Percentiles rank a stretch among this genome's conserved stretches.
Evolutionary conservation across 306 rosid species (phyloP).

Genomic region (Pyrus communis): DNA sequence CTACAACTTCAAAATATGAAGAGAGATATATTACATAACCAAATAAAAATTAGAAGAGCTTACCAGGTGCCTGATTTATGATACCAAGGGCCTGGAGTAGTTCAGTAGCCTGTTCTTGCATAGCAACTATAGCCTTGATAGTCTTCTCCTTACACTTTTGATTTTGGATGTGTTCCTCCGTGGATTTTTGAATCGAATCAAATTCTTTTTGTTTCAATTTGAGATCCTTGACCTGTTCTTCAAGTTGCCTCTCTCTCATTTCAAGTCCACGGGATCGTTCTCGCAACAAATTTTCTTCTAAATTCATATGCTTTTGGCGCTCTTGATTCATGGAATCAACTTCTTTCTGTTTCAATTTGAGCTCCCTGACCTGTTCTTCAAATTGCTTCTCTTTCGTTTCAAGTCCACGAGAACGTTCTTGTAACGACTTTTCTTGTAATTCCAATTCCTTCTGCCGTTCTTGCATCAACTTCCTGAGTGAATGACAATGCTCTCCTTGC

Average conservation of each 20-base stretch:
- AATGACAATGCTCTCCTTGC: conserved; percentile 6
- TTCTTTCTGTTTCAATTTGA: too few relatives aligned
- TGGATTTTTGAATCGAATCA: not conserved
- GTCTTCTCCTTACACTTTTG: not conserved
- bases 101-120: conserved; percentile 21
- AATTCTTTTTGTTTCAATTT: conserved; percentile 10
- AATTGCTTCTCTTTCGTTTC: not conserved
- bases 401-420: conserved; percentile 5
- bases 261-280: too few relatives aligned
- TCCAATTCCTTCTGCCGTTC: conserved; percentile 12
- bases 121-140: conserved; percentile 23
- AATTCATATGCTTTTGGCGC: too few relatives aligned
- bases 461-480: conserved; percentile 1
- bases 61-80: conserved; percentile 20
- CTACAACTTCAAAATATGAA: not conserved
- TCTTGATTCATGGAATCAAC: too few relatives aligned
- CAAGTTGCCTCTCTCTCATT: too few relatives aligned
- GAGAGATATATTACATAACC: not conserved
- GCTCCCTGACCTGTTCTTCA: too few relatives aligned
- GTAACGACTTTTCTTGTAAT: not conserved
- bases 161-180: not conserved
- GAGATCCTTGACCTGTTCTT: not conserved
- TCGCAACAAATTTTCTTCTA: too few relatives aligned
- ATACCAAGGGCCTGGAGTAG: conserved; percentile 16
- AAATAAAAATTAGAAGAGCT: not conserved